Evolutionary conservation across 75 land plant genomes (phyloP), one percentile per base, ranked within the genome.

Genomic region (Chamaecyparis obtusa): DNA sequence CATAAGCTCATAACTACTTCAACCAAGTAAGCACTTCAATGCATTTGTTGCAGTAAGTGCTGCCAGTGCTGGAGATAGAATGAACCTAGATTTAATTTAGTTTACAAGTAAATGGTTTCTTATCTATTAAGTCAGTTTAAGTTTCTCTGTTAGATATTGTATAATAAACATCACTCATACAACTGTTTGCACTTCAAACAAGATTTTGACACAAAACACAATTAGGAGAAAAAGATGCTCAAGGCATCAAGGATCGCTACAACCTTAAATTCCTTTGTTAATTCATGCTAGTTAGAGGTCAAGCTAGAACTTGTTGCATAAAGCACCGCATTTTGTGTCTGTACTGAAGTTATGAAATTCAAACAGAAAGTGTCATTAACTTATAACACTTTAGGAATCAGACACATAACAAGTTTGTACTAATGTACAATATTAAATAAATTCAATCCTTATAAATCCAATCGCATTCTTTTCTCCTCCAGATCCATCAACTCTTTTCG

Each of bases 401-500:
- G 76, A 74, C 76, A 74, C 76, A 74, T 74, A 74, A 74, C 76
- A 32, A 74, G 76, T 74, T 33, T 74, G 76, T 74, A 74, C 76
- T 74, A 74, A 33, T 74, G 76, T 74, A 74, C 76, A 74, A 10
- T 27, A 64, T 64, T 74, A 32, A 74, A 74, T 74, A 33, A 74
- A 74, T 74, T 14, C 76, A 74, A 74, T 74, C 16, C 76, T 33
- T 74, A 74, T 6, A 86, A 85, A 75, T 81, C 89, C 21, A 48
- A 87, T 3, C 13, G 36, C 36, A 74, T 74, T 74, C 64, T 84
- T 75, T 85, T 56, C 21, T 72, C 90, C 84, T 89, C 90, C 24
- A 89, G 86, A 44, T 64, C 89, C 75, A 56, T 89, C 81, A 89
- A 75, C 67, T 89, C 90, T 49, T 89, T 49, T 54, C 86, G 77